Evolutionary conservation across 2,329 filamentous ascomycete genomes (phyloP).

Genomic region (Decorospora gaudefroyi): DNA sequence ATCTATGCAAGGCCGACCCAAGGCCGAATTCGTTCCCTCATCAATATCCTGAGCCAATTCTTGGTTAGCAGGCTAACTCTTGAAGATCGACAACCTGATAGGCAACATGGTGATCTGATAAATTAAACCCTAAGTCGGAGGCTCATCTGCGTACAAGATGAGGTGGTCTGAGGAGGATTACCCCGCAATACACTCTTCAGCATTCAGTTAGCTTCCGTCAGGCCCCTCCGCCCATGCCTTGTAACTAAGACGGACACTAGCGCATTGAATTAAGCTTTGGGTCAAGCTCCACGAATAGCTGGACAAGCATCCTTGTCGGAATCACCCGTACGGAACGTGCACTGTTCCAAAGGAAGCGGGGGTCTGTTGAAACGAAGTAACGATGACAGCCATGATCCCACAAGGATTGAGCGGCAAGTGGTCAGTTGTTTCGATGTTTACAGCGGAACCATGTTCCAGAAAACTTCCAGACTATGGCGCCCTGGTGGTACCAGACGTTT

Average conservation of each 20-base stretch:
- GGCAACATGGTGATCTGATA: not conserved
- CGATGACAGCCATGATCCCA: constrained; percentile 14
- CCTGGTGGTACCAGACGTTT: no score
- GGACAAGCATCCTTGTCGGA: constrained; percentile 35
- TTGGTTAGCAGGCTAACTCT: no score
- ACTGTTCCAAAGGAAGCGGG: constrained; percentile 9
- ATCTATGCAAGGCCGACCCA: constrained; percentile 12
- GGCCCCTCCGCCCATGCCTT: constrained; percentile 21
- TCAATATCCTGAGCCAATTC: no score
- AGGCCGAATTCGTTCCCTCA: no score
- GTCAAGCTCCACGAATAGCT: constrained; percentile 28
- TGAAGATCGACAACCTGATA: not conserved
- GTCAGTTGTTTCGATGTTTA: constrained; percentile 1
- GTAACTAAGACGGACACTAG: constrained; percentile 23
- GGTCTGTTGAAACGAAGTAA: constrained; percentile 11
- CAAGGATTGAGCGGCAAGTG: constrained; percentile 4
- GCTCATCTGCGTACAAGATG: not conserved
- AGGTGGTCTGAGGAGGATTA: constrained; percentile 12
- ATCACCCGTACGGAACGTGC: constrained; percentile 24
- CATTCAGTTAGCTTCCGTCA: constrained; percentile 30
- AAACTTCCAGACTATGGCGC: no score
- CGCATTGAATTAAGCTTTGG: constrained; percentile 32
- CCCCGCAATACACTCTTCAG: constrained; percentile 29
- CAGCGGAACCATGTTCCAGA: not conserved
- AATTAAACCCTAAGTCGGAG: not conserved